Conservation (phyloP, 2,329 filamentous ascomycete species). For the Exophiala viscosa region DNA sequence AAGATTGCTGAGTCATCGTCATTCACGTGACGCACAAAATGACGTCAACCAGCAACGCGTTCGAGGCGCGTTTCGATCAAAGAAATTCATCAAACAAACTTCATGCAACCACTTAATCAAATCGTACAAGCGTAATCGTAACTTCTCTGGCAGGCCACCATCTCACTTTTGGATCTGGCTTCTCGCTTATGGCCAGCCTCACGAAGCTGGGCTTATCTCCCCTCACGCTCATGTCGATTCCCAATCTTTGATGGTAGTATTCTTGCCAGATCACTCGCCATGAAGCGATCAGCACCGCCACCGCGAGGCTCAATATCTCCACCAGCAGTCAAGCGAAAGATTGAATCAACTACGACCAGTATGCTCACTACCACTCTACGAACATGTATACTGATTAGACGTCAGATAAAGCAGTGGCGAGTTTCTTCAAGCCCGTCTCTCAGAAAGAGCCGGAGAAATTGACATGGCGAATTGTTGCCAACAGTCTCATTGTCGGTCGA, state of each 20-base stretch:
- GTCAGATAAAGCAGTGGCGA: conserved; percentile 59
- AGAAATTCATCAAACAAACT: background rate
- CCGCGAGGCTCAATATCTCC: conserved; percentile 51
- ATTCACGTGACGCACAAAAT: conserved; percentile 9
- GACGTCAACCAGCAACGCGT: conserved; percentile 7
- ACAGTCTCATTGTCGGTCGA: conserved; percentile 71
- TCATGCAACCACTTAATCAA: conserved; percentile 2
- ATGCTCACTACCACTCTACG: conserved; percentile 22
- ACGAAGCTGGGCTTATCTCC: background rate
- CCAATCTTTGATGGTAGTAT: background rate
- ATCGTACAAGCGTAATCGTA: background rate
- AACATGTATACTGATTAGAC: conserved; percentile 2
- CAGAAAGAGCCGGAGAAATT: conserved; percentile 77
- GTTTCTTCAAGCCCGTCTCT: conserved; percentile 83
- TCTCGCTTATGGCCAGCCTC: conserved; percentile 10
- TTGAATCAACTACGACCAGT: conserved; percentile 55
- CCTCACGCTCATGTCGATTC: background rate
- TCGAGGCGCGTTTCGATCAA: background rate
- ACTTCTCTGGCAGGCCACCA: background rate
- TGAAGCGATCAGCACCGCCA: conserved; percentile 38
- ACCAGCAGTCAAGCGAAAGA: conserved; percentile 54
- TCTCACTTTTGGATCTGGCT: conserved; percentile 8
- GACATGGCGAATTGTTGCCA: conserved; percentile 64
- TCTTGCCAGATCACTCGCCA: conserved; percentile 7
- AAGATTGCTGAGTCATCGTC: conserved; percentile 4